Conservation (phyloP, 805 yeast genomes). For the Spathaspora passalidarum region DNA sequence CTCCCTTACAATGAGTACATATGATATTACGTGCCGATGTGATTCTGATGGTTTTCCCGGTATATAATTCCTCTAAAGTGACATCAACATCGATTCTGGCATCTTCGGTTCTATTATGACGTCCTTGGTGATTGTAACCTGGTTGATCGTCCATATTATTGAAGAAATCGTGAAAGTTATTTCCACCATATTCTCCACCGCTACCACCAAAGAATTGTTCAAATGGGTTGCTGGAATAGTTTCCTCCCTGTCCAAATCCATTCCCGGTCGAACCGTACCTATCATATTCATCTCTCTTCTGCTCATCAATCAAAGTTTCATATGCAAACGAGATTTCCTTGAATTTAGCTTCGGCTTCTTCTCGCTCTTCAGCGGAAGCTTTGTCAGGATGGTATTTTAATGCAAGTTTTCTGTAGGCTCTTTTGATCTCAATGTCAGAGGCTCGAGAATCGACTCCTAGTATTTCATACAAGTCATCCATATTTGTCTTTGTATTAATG, state of each 20-base stretch:
- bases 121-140: slow-evolving; percentile 9
- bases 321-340: slow-evolving; percentile 86
- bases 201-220: slow-evolving; percentile 37
- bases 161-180: slow-evolving; percentile 74
- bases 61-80: slow-evolving; percentile 69
- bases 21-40: slow-evolving; percentile 68
- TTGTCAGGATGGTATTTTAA: slow-evolving; percentile 88
- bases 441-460: slow-evolving; percentile 70
- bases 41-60: slow-evolving; percentile 77
- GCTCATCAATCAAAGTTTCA: slow-evolving; percentile 74
- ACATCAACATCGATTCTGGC: slow-evolving; percentile 65
- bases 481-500: slow-evolving; percentile 6
- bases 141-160: slow-evolving; percentile 35
- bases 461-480: slow-evolving; percentile 52
- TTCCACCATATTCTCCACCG: slow-evolving; percentile 54
- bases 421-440: slow-evolving; percentile 66
- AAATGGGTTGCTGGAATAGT: slow-evolving; percentile 30
- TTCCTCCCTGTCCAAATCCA: slow-evolving; percentile 14
- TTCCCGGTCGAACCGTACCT: slow-evolving; percentile 43
- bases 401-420: slow-evolving; percentile 84
- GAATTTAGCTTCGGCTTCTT: slow-evolving; percentile 70
- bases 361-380: slow-evolving; percentile 63
- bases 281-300: slow-evolving; percentile 57
- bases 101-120: slow-evolving; percentile 49
- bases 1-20: slow-evolving; percentile 72